Conservation (phyloP, 1,284 basidiomycete genomes). For the Volvariella surrecta region DNA sequence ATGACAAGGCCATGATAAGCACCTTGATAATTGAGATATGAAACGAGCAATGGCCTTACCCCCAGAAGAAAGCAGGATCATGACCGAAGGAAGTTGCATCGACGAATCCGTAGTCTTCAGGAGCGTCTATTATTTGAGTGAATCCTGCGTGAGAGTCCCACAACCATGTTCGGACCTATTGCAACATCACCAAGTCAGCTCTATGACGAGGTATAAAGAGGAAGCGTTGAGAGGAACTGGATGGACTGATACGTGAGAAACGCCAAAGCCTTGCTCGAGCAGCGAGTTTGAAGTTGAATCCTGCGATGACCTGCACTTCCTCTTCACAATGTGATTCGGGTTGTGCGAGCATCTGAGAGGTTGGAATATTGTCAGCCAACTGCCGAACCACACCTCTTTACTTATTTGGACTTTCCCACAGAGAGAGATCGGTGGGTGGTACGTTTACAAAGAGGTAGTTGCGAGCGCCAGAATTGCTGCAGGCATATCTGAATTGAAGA, state of each 20-base stretch:
- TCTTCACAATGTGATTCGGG: slow-evolving; percentile 28
- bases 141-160: slow-evolving; percentile 49
- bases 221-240: background rate
- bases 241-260: slow-evolving; percentile 36
- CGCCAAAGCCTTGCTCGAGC: slow-evolving; percentile 30
- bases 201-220: background rate
- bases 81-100: slow-evolving; percentile 41
- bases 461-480: slow-evolving; percentile 36
- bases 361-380: no score
- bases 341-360: slow-evolving; percentile 43
- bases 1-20: background rate
- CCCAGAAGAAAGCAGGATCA: slow-evolving; percentile 44
- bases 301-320: slow-evolving; percentile 38
- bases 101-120: slow-evolving; percentile 42
- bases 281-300: slow-evolving; percentile 41
- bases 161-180: slow-evolving; percentile 37
- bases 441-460: slow-evolving; percentile 57
- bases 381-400: no score
- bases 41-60: slow-evolving; percentile 29
- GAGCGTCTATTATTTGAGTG: slow-evolving; percentile 37
- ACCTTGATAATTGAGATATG: background rate
- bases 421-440: slow-evolving; percentile 45
- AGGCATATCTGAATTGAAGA: background rate
- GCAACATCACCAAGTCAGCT: no score
- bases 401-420: slow-evolving; percentile 39